Evolutionary conservation across 306 rosid genomes (phyloP).

Genomic region (Quercus rubra): DNA sequence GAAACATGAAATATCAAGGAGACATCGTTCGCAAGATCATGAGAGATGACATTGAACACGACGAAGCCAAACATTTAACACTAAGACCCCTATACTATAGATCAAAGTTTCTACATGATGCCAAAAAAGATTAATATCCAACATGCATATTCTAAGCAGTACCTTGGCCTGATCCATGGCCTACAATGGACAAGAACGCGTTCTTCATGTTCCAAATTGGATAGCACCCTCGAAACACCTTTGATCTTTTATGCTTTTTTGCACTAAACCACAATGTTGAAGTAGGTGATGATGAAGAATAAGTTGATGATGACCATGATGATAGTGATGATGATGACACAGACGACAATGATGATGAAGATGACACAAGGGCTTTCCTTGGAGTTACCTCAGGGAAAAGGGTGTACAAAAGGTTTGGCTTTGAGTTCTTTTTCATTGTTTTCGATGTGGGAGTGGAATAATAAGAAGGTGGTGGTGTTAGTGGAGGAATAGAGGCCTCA

Average conservation of each 20-base stretch:
- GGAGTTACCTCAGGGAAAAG: slow-evolving; percentile 16
- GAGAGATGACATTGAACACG: neutral
- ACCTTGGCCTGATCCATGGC: slow-evolving; percentile 7
- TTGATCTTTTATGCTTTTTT: neutral
- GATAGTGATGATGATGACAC: neutral
- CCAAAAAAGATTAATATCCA: neutral
- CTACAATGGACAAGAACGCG: slow-evolving; percentile 7
- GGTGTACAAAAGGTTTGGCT: slow-evolving; percentile 2
- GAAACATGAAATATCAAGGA: neutral
- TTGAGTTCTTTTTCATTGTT: slow-evolving; percentile 7
- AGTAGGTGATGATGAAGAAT: slow-evolving; percentile 20
- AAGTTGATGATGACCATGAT: slow-evolving; percentile 11
- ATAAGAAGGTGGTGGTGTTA: slow-evolving; percentile 55
- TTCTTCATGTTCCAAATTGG: slow-evolving; percentile 7
- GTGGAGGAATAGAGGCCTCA: slow-evolving; percentile 36
- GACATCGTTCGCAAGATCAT: neutral
- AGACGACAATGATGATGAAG: neutral
- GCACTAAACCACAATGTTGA: slow-evolving; percentile 28
- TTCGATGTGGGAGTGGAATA: slow-evolving; percentile 1
- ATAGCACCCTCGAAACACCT: slow-evolving; percentile 9
- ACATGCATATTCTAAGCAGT: neutral
- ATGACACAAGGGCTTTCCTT: neutral
- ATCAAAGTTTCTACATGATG: neutral
- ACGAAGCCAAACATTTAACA: neutral
- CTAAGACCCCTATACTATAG: neutral